phyloP scores from a whole-genome alignment of 1,284 basidiomycete genomes.

The Kwoniella shivajii region DNA sequence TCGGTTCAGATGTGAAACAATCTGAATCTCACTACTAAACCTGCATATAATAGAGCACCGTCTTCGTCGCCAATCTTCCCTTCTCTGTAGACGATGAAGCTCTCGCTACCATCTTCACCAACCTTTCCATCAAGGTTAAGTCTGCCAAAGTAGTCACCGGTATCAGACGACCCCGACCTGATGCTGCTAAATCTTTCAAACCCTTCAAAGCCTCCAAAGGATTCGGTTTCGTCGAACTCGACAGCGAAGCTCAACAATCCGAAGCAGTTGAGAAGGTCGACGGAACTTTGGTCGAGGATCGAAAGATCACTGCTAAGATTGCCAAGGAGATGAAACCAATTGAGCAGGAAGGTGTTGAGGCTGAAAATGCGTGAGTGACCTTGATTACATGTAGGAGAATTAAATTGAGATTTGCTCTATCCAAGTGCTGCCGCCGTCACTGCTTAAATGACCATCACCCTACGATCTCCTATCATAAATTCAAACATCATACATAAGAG shows the following conservation, averaged over 20 bases:
- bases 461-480: too few relatives aligned
- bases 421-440: too few relatives aligned
- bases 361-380: slow-evolving; percentile 12
- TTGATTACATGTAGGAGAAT: too few relatives aligned
- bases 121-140: slow-evolving; percentile 74
- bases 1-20: slow-evolving; percentile 68
- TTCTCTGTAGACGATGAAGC: slow-evolving; percentile 83
- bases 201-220: slow-evolving; percentile 71
- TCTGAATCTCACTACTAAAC: slow-evolving; percentile 22
- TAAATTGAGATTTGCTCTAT: too few relatives aligned
- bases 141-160: slow-evolving; percentile 76
- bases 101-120: slow-evolving; percentile 75
- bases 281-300: slow-evolving; percentile 77
- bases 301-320: slow-evolving; percentile 82
- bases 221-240: slow-evolving; percentile 91
- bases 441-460: too few relatives aligned
- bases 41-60: slow-evolving; percentile 74
- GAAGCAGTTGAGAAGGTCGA: slow-evolving; percentile 78
- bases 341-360: slow-evolving; percentile 34
- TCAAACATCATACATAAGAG: too few relatives aligned
- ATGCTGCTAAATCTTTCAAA: slow-evolving; percentile 20
- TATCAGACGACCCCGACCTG: slow-evolving; percentile 68
- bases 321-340: slow-evolving; percentile 59
- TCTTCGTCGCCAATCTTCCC: slow-evolving; percentile 94
- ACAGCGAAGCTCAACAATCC: slow-evolving; percentile 75